Base-by-base conservation (phyloP, 2,329 filamentous ascomycete genomes). In the Fusarium phyllophilum region DNA sequence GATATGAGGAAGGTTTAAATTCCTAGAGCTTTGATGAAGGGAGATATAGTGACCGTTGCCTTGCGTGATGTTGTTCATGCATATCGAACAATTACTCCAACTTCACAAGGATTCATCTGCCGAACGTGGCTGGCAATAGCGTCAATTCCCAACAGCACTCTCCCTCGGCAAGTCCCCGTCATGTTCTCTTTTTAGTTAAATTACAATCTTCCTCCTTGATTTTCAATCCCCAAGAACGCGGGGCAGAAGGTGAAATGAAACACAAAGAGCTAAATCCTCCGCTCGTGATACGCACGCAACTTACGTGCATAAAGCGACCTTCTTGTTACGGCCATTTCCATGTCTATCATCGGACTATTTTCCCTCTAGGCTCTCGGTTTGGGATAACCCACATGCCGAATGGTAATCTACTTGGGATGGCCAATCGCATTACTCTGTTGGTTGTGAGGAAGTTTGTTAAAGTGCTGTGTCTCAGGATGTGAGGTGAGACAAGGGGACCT, bases 261-360 rank as follows among this genome's bases (percentile, higher is more conserved):
- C 48, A 34, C 39, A 44, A 48, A 48, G 60, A 44, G 41, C 36
- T 49, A 62, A 49, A 41, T n/a, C 36, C 33, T 31, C 29, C 36
- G 52, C 46, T 54, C 42, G 46, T 68, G 63, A 68, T 68, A 68
- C 39, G 63, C 44, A 67, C 51, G 45, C 44, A 60, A 68, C 42
- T 68, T 62, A 44, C 55, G 31, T 62, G 66, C 57, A 69, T 64
- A 41, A 60, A 20, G 18, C 55, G 44, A 45, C 67, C 66, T 70
- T 42, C 67, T 70, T 58, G 6, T 65, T 70, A 36, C 14, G 69
- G 69, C 24, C 6, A 69, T 57, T 60, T 54, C 9, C n/a, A 12
- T 42, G 66, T 41, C 33, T 29, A 70, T 70, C 64, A 72, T 41
- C 51, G 15, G 26, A 36, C 49, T 66, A 54, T 48, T 49, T 41